Percentiles rank a stretch among this genome's conserved stretches.
Conservation (phyloP, 805 yeast species). For the Priceomyces medius region DNA sequence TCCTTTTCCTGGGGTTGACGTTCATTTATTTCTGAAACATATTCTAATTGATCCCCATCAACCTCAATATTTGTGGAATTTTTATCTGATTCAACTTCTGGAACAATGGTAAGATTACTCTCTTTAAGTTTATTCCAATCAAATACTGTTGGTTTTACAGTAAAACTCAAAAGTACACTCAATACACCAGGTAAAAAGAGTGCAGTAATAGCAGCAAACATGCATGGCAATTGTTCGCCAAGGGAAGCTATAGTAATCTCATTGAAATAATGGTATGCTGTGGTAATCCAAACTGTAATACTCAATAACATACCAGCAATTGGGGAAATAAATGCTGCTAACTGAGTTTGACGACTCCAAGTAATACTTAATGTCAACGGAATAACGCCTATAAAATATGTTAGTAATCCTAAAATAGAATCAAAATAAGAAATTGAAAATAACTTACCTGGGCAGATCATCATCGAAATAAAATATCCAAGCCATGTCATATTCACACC, state of each 20-base stretch:
- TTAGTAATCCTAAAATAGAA: background rate
- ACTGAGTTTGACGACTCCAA: conserved; percentile 29
- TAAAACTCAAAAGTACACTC: conserved; percentile 24
- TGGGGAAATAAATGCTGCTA: conserved; percentile 32
- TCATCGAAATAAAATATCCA: conserved; percentile 34
- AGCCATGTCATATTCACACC: conserved; percentile 30
- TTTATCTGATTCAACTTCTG: background rate
- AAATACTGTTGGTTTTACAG: conserved; percentile 23
- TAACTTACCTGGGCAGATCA: conserved; percentile 34
- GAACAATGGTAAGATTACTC: conserved; percentile 16
- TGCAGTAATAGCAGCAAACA: conserved; percentile 34
- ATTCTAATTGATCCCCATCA: no score
- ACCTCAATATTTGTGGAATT: no score
- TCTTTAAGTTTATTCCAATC: conserved; percentile 28
- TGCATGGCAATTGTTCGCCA: conserved; percentile 33
- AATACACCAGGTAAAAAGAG: conserved; percentile 30
- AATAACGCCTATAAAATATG: conserved; percentile 19
- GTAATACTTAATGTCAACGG: conserved; percentile 34
- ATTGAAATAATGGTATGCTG: conserved; percentile 28
- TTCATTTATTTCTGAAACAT: no score
- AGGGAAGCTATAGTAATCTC: conserved; percentile 23
- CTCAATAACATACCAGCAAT: conserved; percentile 29
- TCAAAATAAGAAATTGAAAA: background rate
- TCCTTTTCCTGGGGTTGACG: no score
- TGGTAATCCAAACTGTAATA: conserved; percentile 30